Conservation (phyloP, 2,329 filamentous ascomycete species). For the Xylaria sp. region DNA sequence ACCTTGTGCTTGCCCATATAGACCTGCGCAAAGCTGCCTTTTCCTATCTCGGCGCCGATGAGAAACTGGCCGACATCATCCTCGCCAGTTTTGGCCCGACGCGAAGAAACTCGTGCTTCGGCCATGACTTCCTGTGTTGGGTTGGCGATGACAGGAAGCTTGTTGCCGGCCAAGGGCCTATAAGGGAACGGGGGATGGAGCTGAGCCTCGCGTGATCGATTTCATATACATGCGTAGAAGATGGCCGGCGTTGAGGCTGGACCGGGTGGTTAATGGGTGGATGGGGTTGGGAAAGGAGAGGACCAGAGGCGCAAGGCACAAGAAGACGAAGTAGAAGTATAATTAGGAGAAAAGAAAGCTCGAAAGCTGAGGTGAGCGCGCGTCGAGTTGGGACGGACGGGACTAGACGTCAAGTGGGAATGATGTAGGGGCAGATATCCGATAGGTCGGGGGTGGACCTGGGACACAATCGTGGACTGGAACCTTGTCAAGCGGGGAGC, state of each 20-base stretch:
- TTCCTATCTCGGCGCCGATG: constrained; percentile 90
- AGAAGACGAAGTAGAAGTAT: constrained; percentile 33
- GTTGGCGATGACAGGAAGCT: constrained; percentile 51
- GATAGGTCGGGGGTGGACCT: constrained; percentile 48
- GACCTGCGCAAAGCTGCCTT: constrained; percentile 97
- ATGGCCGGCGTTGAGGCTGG: constrained; percentile 39
- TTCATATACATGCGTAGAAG: constrained; percentile 48
- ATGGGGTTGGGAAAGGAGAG: constrained; percentile 19
- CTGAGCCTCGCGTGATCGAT: constrained; percentile 45
- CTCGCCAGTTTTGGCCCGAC: constrained; percentile 53
- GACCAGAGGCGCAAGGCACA: constrained; percentile 44
- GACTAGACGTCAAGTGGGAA: constrained; percentile 47
- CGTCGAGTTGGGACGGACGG: constrained; percentile 43
- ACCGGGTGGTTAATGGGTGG: constrained; percentile 32
- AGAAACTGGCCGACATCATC: constrained; percentile 77
- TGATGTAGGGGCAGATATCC: constrained; percentile 51
- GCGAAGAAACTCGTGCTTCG: constrained; percentile 48
- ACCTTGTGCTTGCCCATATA: constrained; percentile 89
- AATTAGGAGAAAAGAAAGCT: constrained; percentile 41
- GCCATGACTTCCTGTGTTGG: constrained; percentile 51
- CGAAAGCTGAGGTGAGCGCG: constrained; percentile 46
- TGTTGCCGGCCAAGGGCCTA: constrained; percentile 50
- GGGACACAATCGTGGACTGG: constrained; percentile 44
- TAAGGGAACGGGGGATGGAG: constrained; percentile 46
- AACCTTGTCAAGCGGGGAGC: constrained; percentile 46